These are phyloP conservation scores for Hymenoscyphus infarciens DNA, from an alignment of 2,329 filamentous ascomycete species.

Conservation along the genomic window DNA sequence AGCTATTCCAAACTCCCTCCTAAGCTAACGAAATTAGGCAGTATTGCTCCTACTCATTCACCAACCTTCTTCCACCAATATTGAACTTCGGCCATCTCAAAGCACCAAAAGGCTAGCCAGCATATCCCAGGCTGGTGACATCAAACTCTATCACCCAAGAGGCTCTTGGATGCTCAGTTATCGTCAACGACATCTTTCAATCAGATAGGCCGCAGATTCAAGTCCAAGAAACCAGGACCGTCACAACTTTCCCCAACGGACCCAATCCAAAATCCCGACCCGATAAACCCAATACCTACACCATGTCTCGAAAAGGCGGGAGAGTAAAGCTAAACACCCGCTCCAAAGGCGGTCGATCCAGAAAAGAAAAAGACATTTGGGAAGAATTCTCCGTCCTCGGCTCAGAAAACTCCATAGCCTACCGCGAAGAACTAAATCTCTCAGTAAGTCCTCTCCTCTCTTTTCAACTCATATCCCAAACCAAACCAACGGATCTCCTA, in stretches of 20 bases:
- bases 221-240: too few species aligned
- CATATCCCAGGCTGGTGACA: not conserved
- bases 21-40: not conserved
- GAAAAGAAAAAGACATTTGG: not conserved
- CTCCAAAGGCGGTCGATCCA: not conserved
- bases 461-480: not conserved
- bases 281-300: not conserved
- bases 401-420: constrained; percentile 30
- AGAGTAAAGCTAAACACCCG: constrained; percentile 6
- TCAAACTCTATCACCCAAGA: not conserved
- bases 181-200: not conserved
- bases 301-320: not conserved
- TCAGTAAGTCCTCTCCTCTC: not conserved
- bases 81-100: not conserved
- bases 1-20: too few species aligned
- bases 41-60: not conserved
- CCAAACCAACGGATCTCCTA: constrained; percentile 37
- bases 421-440: constrained; percentile 40
- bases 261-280: not conserved
- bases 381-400: not conserved
- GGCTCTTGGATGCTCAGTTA: not conserved
- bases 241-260: too few species aligned
- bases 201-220: not conserved
- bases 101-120: not conserved
- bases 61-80: not conserved